Evolutionary conservation across 306 rosid genomes (phyloP), one percentile per base, ranked within the genome.

Genomic region (Arachis stenosperma): DNA sequence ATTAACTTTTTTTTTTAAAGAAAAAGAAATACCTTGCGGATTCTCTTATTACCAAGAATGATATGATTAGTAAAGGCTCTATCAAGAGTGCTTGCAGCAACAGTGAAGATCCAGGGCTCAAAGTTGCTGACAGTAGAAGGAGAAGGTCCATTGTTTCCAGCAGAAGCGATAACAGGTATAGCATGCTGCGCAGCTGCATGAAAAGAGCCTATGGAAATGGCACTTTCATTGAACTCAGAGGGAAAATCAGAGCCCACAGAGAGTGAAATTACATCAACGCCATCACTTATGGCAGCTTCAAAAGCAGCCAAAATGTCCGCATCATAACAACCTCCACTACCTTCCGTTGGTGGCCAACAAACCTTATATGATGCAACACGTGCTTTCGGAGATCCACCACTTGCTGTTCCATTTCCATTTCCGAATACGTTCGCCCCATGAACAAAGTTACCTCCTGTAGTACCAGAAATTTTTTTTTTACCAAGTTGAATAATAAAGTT

Each of bases 341-440:
- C 53, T 0, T 9, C 51, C 8, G 6, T 0, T 3, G 56, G 33
- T 3, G 81, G 85, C 97, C 96, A 94, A 7, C 97, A 94, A 2
- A 83, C 91, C 79, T 94, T 94, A 72, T 94, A 94, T 29, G 96
- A 74, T 17, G 85, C 99, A 67, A 91, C 90, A 4, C 85, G 84
- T 7, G 93, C 95, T 50, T 61, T 85, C 1, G 99, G 97, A 1
- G 99, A 87, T n/a, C 99, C 99, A 5, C 99, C 99, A 1, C 84
- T 88, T 0, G 96, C 96, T 1, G 91, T 90, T 40, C 99, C 99
- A 33, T 74, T 83, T 2, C 96, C 96, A 59, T 58, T 9, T 7
- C 96, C 93, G 5, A 83, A 77, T 5, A 88, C 83, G 66, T 40
- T 84, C 1, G 76, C 89, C 6, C 83, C 76, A 0, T 29, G 2